Evolutionary conservation across 2,329 filamentous ascomycete genomes (phyloP).

Genomic region (Neofusicoccum cordaticola): DNA sequence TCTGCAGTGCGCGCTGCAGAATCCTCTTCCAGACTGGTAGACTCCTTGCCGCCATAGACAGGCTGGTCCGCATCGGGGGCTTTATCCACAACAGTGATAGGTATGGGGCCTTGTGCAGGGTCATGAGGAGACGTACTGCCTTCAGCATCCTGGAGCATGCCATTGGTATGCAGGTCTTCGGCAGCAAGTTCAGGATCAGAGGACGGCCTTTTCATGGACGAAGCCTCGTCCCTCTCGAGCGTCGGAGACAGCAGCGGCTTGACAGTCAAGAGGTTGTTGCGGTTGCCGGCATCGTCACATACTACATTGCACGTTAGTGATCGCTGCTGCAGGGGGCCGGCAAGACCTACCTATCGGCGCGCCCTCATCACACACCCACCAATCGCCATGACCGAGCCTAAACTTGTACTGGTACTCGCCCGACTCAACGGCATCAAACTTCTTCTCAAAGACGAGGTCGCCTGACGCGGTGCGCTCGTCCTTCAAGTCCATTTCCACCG

Average conservation of each 20-base stretch:
- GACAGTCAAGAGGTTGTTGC: constrained; percentile 51
- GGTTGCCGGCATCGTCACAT: constrained; percentile 52
- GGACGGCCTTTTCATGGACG: background rate
- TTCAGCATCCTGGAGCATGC: background rate
- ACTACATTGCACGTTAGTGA: constrained; percentile 36
- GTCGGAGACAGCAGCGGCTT: constrained; percentile 17
- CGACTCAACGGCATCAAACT: constrained; percentile 54
- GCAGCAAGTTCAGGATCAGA: constrained; percentile 7
- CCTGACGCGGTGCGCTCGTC: constrained; percentile 48
- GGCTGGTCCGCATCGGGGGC: constrained; percentile 23
- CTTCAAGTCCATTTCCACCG: constrained; percentile 60
- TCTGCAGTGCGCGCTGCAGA: constrained; percentile 25
- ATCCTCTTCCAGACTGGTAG: constrained; percentile 20
- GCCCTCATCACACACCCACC: constrained; percentile 67
- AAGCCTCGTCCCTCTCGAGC: background rate
- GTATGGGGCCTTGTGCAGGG: constrained; percentile 20
- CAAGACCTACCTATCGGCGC: constrained; percentile 54
- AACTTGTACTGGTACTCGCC: constrained; percentile 74
- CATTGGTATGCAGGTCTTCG: background rate
- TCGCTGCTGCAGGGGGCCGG: background rate
- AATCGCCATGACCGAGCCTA: constrained; percentile 62
- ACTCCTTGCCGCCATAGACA: constrained; percentile 22
- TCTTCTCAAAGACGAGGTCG: constrained; percentile 58
- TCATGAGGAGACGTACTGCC: constrained; percentile 16
- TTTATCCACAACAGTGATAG: constrained; percentile 27